Evolutionary conservation across 1,284 basidiomycete species (phyloP).

Genomic region (Trametes versicolor): DNA sequence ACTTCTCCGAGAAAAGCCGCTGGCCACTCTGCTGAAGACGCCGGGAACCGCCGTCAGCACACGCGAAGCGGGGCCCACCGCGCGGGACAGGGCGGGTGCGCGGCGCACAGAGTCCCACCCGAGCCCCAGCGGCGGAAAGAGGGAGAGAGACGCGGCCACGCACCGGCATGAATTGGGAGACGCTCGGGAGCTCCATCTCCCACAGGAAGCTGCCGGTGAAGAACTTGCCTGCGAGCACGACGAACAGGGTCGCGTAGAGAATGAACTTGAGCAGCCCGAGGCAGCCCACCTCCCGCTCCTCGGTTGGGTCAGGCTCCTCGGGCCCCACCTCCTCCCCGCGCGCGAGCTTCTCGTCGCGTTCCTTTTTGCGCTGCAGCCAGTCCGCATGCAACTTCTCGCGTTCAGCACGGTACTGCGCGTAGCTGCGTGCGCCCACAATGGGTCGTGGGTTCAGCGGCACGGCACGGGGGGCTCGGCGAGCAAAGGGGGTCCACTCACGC

Average conservation of each 20-base stretch:
- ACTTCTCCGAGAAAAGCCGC: conserved; percentile 76
- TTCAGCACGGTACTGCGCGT: conserved; percentile 72
- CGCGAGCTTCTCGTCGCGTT: conserved; percentile 76
- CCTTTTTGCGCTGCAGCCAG: conserved; percentile 76
- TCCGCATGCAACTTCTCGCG: conserved; percentile 69
- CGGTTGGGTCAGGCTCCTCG: conserved; percentile 76
- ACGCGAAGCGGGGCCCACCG: not conserved
- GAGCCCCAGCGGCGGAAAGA: conserved; percentile 8
- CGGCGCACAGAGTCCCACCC: not conserved
- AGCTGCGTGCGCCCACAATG: conserved; percentile 51
- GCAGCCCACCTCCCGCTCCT: conserved; percentile 69
- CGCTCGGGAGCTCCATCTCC: conserved; percentile 64
- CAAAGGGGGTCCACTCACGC: conserved; percentile 59
- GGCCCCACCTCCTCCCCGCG: conserved; percentile 78
- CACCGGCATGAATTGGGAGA: conserved; percentile 41
- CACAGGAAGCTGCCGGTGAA: conserved; percentile 83
- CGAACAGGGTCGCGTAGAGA: conserved; percentile 60
- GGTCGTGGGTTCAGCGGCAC: conserved; percentile 23
- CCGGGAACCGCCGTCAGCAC: conserved; percentile 26
- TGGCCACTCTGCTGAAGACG: conserved; percentile 54
- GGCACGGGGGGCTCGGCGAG: conserved; percentile 1
- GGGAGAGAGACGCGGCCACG: conserved; percentile 22
- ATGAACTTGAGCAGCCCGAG: conserved; percentile 76
- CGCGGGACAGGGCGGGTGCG: conserved; percentile 4
- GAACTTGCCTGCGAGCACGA: conserved; percentile 77